Conservation (phyloP, 169 alveolate species). For the Cryptosporidium bovis region DNA sequence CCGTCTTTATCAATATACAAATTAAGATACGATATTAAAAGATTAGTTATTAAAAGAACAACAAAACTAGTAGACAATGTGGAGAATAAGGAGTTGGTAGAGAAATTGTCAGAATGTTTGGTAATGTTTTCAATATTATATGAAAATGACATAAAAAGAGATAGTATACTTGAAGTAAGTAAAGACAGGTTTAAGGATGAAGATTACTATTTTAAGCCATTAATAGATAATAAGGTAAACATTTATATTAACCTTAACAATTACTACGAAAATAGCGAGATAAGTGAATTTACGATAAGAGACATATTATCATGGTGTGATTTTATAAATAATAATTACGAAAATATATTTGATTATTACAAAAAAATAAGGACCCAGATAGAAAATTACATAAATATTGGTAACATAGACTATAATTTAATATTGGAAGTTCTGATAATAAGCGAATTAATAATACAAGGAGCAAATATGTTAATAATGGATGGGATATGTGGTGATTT, state of each 20-base stretch:
- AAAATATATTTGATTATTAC: constrained; percentile 7
- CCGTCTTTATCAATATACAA: constrained; percentile 59
- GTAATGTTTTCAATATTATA: constrained; percentile 24
- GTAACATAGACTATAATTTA: not conserved
- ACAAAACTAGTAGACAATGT: not conserved
- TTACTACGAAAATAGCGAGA: not conserved
- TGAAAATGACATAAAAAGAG: constrained; percentile 32
- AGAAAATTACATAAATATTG: not conserved
- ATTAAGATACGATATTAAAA: constrained; percentile 21
- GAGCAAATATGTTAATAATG: constrained; percentile 39
- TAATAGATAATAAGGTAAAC: constrained; percentile 5
- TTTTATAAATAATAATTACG: constrained; percentile 31
- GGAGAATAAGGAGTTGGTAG: not conserved
- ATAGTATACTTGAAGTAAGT: not conserved
- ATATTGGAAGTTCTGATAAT: not conserved
- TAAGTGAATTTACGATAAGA: constrained; percentile 37
- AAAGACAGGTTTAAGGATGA: not conserved
- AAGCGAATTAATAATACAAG: constrained; percentile 32
- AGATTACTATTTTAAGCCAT: constrained; percentile 1
- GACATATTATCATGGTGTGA: constrained; percentile 56
- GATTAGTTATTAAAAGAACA: constrained; percentile 59
- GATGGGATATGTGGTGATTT: constrained; percentile 11
- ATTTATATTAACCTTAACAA: not conserved
- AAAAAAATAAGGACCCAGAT: not conserved
- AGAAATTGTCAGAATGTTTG: constrained; percentile 15